phyloP scores from a whole-genome alignment of 1,284 basidiomycete species.

The Phaffia rhodozyma region DNA sequence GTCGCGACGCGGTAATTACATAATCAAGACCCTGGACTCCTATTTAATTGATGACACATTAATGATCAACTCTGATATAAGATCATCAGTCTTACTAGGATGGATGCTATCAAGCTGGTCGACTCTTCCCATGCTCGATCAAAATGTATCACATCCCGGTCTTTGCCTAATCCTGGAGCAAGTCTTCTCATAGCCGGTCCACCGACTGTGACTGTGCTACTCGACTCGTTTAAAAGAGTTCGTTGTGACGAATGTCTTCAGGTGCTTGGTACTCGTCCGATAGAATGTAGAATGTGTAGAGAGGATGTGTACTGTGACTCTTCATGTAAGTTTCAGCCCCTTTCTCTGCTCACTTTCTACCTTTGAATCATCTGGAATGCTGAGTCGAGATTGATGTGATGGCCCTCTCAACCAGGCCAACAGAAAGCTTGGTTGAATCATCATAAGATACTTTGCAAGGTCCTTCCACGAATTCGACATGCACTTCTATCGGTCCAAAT shows the following conservation, averaged over 20 bases:
- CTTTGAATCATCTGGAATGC: too few relatives aligned
- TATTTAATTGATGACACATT: too few relatives aligned
- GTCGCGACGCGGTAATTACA: too few relatives aligned
- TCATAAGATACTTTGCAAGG: constrained; percentile 9
- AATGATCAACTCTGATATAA: too few relatives aligned
- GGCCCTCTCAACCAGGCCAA: background rate
- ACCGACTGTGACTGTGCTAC: constrained; percentile 5
- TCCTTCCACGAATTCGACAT: background rate
- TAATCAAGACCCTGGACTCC: too few relatives aligned
- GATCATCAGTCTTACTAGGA: too few relatives aligned
- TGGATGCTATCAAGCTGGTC: too few relatives aligned
- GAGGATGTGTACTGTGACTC: constrained; percentile 10
- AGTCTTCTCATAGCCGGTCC: background rate
- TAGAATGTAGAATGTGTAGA: constrained; percentile 1
- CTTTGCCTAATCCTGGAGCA: background rate
- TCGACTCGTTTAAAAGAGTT: constrained; percentile 5
- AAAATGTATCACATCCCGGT: background rate
- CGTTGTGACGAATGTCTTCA: constrained; percentile 14
- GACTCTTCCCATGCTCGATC: background rate
- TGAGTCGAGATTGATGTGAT: background rate
- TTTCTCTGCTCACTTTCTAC: too few relatives aligned
- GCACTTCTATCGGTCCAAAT: background rate
- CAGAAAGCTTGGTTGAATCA: constrained; percentile 6
- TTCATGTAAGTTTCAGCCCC: background rate
- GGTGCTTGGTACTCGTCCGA: background rate